Conservation (phyloP, 331 rosid genomes). For the Telfairia occidentalis region DNA sequence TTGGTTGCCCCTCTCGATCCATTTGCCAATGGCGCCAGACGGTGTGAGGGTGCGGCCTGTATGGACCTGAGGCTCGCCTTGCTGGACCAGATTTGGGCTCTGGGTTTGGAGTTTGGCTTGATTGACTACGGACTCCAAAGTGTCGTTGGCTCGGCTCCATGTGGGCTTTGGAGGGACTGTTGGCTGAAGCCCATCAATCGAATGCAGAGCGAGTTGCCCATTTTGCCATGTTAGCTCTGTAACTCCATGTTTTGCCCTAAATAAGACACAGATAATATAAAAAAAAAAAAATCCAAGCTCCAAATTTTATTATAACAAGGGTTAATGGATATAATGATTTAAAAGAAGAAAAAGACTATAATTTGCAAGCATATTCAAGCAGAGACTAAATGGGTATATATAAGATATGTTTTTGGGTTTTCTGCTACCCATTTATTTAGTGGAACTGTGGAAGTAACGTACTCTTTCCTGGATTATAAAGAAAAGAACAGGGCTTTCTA, state of each 20-base stretch:
- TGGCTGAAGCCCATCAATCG: slow-evolving; percentile 33
- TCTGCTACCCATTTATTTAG: neutral
- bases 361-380: neutral
- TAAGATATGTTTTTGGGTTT: neutral
- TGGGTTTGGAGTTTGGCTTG: slow-evolving; percentile 37
- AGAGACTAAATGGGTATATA: neutral
- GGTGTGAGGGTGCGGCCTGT: slow-evolving; percentile 11
- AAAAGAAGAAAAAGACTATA: neutral
- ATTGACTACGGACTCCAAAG: slow-evolving; percentile 51
- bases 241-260: slow-evolving; percentile 35
- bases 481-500: neutral
- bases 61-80: slow-evolving; percentile 5
- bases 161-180: slow-evolving; percentile 29
- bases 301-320: neutral
- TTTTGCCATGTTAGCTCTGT: slow-evolving; percentile 49
- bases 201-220: slow-evolving; percentile 36
- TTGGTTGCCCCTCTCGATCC: slow-evolving; percentile 14
- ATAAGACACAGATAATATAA: neutral
- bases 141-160: slow-evolving; percentile 35
- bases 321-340: neutral
- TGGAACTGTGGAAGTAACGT: neutral
- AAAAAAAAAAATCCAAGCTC: neutral
- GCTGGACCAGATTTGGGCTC: slow-evolving; percentile 12
- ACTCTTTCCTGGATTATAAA: neutral
- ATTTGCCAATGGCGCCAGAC: slow-evolving; percentile 9